Evolutionary conservation across 139 green algal species (phyloP), one percentile per base, ranked within the genome.

Genomic region (Chlorella ohadii): DNA sequence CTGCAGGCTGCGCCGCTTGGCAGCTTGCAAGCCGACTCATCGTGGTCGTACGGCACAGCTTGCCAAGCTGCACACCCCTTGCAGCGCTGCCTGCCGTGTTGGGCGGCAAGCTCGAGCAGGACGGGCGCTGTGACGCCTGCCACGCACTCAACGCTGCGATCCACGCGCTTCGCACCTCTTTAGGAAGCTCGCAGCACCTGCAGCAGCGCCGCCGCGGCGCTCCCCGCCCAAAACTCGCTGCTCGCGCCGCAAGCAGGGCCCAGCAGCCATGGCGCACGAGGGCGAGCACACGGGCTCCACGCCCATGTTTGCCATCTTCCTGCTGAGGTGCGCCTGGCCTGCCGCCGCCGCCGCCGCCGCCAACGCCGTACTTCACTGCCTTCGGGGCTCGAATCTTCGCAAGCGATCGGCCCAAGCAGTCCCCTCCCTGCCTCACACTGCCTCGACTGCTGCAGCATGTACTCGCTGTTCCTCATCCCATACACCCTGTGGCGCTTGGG

Each of bases 261-360:
- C 33, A 27, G 38, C 38, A 78, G 51, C 79, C 65, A 79, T 83
- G 63, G 63, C 63, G 28, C 63, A 73, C 16, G 63, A 59, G 16
- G 67, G 41, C 3, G 84, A 92, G 17, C 70, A 89, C 38, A 75
- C 65, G 28, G 91, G 88, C 67, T 92, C 81, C 78, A 90, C 91
- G 28, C 87, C 87, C 28, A 86, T 97, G 74, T 97, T 97, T 78
- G 90, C 83, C 9, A 90, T 97, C 31, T 97, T 97, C 55, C 38
- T 93, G 7, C 78, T 97, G 56, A 82, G 76, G 76, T 82, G 74
- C 3, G 55, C 7, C 11, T 20, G 51, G 51, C 44, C 44, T 55
- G 51, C 44, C 31, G 17, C 25, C 41, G 27, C 28, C 36, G 73
- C 74, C n/a, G 28, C 55, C 55, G 25, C 20, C 74, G 25, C 34